phyloP scores from a whole-genome alignment of 2,329 filamentous ascomycete species.

The Macroventuria anomochaeta region DNA sequence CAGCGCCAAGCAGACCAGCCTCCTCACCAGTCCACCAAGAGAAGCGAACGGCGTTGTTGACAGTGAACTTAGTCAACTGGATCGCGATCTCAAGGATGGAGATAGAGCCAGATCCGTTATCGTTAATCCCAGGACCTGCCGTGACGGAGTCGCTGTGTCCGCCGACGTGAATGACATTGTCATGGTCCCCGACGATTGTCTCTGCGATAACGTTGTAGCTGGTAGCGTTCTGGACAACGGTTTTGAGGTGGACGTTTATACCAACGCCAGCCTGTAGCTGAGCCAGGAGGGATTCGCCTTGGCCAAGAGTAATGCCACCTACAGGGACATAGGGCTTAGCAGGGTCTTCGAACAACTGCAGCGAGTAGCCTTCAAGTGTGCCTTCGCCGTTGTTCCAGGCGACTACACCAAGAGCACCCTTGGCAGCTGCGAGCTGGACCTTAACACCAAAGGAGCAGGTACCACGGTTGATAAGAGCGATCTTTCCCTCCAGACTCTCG shows the following conservation, averaged over 20 bases:
- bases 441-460: conserved; percentile 75
- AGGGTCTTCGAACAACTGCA: conserved; percentile 61
- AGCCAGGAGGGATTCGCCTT: conserved; percentile 63
- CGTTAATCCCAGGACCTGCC: conserved; percentile 75
- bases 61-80: conserved; percentile 71
- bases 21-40: conserved; percentile 70
- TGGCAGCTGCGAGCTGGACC: conserved; percentile 63
- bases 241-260: conserved; percentile 37
- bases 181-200: conserved; percentile 63
- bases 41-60: conserved; percentile 72
- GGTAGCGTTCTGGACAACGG: conserved; percentile 32
- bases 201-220: conserved; percentile 65
- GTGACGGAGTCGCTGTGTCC: conserved; percentile 68
- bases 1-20: conserved; percentile 66
- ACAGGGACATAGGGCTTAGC: conserved; percentile 66
- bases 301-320: conserved; percentile 68
- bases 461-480: conserved; percentile 75
- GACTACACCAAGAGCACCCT: conserved; percentile 70
- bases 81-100: conserved; percentile 65
- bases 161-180: conserved; percentile 64
- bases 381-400: conserved; percentile 74
- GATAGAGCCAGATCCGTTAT: conserved; percentile 74
- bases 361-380: conserved; percentile 52
- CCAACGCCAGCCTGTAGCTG: conserved; percentile 55
- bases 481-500: conserved; percentile 62